phyloP scores from a whole-genome alignment of 2,329 filamentous ascomycete species.

The Ampelomyces quisqualis region DNA sequence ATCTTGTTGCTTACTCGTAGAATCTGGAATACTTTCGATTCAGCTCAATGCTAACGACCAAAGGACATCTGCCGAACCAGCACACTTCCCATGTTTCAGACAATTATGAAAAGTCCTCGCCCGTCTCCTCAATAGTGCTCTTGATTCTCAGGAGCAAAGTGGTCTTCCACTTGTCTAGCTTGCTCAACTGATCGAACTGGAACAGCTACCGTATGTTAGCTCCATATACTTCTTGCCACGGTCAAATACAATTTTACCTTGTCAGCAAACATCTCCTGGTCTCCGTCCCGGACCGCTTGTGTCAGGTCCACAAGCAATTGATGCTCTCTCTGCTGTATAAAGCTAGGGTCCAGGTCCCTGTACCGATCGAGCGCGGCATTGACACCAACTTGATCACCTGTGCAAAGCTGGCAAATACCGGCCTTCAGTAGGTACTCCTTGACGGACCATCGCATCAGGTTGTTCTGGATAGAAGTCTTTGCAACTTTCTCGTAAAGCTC shows the following conservation, averaged over 20 bases:
- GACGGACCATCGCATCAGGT: slow-evolving; percentile 63
- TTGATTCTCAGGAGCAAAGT: slow-evolving; percentile 80
- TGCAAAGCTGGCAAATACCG: slow-evolving; percentile 81
- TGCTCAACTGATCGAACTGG: slow-evolving; percentile 88
- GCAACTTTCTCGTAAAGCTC: slow-evolving; percentile 76
- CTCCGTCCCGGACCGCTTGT: slow-evolving; percentile 72
- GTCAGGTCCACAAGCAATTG: slow-evolving; percentile 76
- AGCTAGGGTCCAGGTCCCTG: slow-evolving; percentile 64
- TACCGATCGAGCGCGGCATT: slow-evolving; percentile 81
- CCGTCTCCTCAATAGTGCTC: slow-evolving; percentile 72
- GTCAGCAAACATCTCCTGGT: slow-evolving; percentile 81
- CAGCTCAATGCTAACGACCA: not conserved
- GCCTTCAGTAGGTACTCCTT: slow-evolving; percentile 96
- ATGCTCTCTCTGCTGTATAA: slow-evolving; percentile 75
- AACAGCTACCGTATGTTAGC: slow-evolving; percentile 55
- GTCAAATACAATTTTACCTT: slow-evolving; percentile 61
- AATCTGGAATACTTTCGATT: not conserved
- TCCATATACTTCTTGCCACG: not conserved
- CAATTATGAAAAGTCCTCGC: slow-evolving; percentile 66
- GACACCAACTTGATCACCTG: slow-evolving; percentile 73
- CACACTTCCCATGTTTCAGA: not conserved
- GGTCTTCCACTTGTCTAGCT: slow-evolving; percentile 97
- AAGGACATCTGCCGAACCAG: not conserved
- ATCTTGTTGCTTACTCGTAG: not conserved
- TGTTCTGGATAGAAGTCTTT: slow-evolving; percentile 76